These are phyloP conservation scores for Exophiala aquamarina DNA, from an alignment of 2,329 filamentous ascomycete genomes.

Conservation along the genomic window DNA sequence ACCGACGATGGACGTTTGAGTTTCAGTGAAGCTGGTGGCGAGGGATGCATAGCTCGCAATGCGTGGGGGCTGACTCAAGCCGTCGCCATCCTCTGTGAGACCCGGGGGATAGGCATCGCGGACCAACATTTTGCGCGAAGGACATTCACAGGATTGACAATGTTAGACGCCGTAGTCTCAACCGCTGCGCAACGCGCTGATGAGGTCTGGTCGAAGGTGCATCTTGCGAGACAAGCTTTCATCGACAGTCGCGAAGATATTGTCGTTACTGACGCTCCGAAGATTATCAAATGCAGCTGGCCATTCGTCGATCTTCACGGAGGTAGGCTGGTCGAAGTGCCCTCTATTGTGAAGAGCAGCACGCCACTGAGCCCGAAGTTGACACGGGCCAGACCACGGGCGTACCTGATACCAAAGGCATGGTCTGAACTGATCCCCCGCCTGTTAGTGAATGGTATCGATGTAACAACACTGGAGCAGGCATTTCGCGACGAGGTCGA, in stretches of 20 bases:
- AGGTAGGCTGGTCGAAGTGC: slow-evolving; percentile 6
- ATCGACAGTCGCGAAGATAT: slow-evolving; percentile 7
- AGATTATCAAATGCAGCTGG: not conserved
- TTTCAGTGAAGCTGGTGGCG: slow-evolving; percentile 12
- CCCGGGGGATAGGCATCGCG: slow-evolving; percentile 11
- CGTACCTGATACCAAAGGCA: slow-evolving; percentile 12
- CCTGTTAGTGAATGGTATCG: slow-evolving; percentile 3
- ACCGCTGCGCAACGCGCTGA: slow-evolving; percentile 4
- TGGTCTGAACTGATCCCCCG: slow-evolving; percentile 7
- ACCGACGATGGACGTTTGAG: not conserved
- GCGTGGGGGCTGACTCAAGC: slow-evolving; percentile 14
- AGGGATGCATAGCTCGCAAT: slow-evolving; percentile 14
- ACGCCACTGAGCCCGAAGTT: slow-evolving; percentile 6
- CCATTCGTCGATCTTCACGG: slow-evolving; percentile 10
- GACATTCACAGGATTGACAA: slow-evolving; percentile 8
- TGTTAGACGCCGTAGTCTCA: slow-evolving; percentile 13
- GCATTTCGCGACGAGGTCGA: slow-evolving; percentile 7
- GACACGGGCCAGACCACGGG: slow-evolving; percentile 6
- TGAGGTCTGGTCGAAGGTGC: slow-evolving; percentile 2
- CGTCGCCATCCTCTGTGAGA: slow-evolving; percentile 14
- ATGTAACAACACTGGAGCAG: slow-evolving; percentile 9
- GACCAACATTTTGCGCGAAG: slow-evolving; percentile 15
- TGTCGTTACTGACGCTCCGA: slow-evolving; percentile 9
- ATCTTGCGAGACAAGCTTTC: slow-evolving; percentile 1
- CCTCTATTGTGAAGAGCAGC: slow-evolving; percentile 1